Base-by-base conservation (phyloP, 257 asterid genomes). In the Marsdenia floribunda region DNA sequence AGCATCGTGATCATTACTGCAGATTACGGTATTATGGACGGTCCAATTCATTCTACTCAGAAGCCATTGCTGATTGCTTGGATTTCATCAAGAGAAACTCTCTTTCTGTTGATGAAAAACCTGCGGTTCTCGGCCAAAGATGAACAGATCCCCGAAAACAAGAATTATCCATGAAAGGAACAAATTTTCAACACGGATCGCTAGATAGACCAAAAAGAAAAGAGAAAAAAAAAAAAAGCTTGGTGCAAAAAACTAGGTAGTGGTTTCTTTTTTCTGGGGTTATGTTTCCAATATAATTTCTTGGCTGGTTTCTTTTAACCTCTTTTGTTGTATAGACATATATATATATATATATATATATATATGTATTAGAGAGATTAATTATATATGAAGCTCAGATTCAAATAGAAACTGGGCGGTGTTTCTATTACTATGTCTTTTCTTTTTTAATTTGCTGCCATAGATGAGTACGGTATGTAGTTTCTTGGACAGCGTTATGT, bases 61-160 rank as follows among this genome's bases (percentile, higher is more conserved):
- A 86, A 73, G 91, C 91, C 40, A 87, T 87, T 13, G 87, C 85
- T 4, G 91, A 87, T 73, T 87, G 91, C 38, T 80, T 87, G 80
- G 91, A 87, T 73, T 87, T 87, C 58, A 87, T 87, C 75, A 85
- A 87, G 79, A 80, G 89, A 61, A 85, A 84, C 68, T 87, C 89
- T 65, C 79, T 83, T 60, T 87, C 91, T 0, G 55, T 78, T 53
- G 91, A 87, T 49, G 91, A 87, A 60, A 85, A 77, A 33, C 85
- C 89, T 24, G 49, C 33, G 1, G 84, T 80, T 58, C 76, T 82
- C 53, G 68, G 70, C 22, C 60, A 19, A 73, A 72, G 74, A 54
- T 75, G 50, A 35, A 26, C 42, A 55, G 52, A 70, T 35, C 61
- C 33, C 33, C 33, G 33, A 29, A 29, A 29, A 29, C 53, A 42